phyloP scores from a whole-genome alignment of 1,139 yeast species.

The Magnusiomyces sp. region DNA sequence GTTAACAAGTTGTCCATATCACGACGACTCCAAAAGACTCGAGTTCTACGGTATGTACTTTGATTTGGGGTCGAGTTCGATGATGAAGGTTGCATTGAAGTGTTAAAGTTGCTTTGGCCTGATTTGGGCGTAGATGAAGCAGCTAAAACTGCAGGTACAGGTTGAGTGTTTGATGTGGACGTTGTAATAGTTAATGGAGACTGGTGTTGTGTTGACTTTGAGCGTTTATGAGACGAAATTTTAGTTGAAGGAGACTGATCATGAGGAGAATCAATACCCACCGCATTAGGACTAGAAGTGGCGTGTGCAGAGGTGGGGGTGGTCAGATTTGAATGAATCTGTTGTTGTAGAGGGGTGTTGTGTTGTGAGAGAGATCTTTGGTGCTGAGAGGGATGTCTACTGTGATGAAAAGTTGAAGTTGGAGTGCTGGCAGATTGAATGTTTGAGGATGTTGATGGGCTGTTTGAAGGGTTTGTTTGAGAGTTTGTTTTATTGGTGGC shows the following conservation, averaged over 20 bases:
- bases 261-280: too few relatives aligned
- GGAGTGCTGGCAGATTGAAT: too few relatives aligned
- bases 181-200: neutral
- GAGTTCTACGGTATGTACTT: conserved; percentile 8
- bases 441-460: too few relatives aligned
- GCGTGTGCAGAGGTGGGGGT: too few relatives aligned
- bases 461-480: too few relatives aligned
- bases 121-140: neutral
- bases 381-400: too few relatives aligned
- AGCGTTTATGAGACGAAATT: neutral
- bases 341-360: too few relatives aligned
- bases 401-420: too few relatives aligned
- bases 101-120: neutral
- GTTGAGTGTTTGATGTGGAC: neutral
- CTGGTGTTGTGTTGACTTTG: neutral
- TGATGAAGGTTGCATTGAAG: neutral
- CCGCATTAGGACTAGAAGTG: too few relatives aligned
- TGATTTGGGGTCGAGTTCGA: neutral
- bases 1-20: conserved; percentile 14
- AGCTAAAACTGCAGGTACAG: neutral
- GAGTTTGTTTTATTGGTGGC: too few relatives aligned
- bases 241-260: neutral
- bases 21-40: conserved; percentile 14
- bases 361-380: too few relatives aligned
- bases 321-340: too few relatives aligned